These are phyloP conservation scores for Lactifluus rugatus DNA, from an alignment of 768 basidiomycete species.

Conservation along the genomic window DNA sequence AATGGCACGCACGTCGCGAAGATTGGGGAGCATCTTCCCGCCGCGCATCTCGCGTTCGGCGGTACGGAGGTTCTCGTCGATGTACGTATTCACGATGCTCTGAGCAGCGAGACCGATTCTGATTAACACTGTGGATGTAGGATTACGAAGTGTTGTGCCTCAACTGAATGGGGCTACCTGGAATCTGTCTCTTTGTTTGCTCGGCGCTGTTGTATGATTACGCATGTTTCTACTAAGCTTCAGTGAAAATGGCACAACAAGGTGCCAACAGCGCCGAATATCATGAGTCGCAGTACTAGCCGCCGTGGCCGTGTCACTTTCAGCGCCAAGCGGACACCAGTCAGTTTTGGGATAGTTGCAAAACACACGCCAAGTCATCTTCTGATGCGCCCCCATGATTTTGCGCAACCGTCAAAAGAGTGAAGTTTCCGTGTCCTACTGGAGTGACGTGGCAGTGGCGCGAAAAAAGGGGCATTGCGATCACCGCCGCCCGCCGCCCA, in stretches of 20 bases:
- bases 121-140: slow-evolving; percentile 20
- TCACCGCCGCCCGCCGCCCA: neutral
- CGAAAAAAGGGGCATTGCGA: neutral
- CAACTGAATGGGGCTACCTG: neutral
- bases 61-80: slow-evolving; percentile 42
- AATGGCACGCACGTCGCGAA: slow-evolving; percentile 56
- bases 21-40: slow-evolving; percentile 43
- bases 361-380: too few species aligned
- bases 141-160: slow-evolving; percentile 37
- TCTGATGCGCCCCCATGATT: too few species aligned
- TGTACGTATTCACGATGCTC: slow-evolving; percentile 26
- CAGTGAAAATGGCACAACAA: neutral
- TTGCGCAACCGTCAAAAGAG: neutral
- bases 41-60: slow-evolving; percentile 42
- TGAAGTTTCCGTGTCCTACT: neutral
- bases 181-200: neutral
- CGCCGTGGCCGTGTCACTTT: too few species aligned
- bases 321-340: too few species aligned
- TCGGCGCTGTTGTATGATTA: neutral
- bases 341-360: too few species aligned
- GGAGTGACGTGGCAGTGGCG: neutral
- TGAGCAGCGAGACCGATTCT: neutral
- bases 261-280: too few species aligned
- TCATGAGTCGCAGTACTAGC: too few species aligned
- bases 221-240: neutral